Conservation (phyloP, 2,329 filamentous ascomycete species). For the Capronia epimyces region DNA sequence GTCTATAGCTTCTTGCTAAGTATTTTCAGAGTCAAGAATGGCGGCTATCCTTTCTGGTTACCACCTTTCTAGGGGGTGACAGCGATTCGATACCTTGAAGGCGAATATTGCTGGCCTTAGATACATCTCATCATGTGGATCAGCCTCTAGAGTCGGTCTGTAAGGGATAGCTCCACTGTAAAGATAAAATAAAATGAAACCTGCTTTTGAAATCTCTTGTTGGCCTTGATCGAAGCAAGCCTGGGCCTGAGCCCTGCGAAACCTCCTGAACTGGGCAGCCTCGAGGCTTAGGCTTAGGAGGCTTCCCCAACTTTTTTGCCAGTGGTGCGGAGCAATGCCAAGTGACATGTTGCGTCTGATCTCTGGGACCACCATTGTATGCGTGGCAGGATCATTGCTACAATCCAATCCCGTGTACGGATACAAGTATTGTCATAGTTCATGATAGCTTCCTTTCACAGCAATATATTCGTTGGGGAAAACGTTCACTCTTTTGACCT, state of each 20-base stretch:
- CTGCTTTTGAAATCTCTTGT: too few relatives aligned
- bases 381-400: too few relatives aligned
- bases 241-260: too few relatives aligned
- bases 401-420: neutral
- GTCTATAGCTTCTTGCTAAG: slow-evolving; percentile 93
- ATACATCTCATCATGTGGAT: too few relatives aligned
- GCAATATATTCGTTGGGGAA: neutral
- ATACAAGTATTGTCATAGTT: too few relatives aligned
- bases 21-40: slow-evolving; percentile 91
- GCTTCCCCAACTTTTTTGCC: neutral
- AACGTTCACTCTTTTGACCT: neutral
- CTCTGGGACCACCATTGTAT: too few relatives aligned
- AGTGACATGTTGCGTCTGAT: neutral
- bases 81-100: too few relatives aligned
- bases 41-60: slow-evolving; percentile 87
- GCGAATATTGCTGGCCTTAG: neutral
- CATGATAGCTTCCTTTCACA: neutral
- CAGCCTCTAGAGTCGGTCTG: too few relatives aligned
- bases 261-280: neutral
- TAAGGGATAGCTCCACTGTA: too few relatives aligned
- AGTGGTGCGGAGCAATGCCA: neutral
- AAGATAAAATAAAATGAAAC: too few relatives aligned
- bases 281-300: too few relatives aligned
- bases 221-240: too few relatives aligned
- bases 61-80: slow-evolving; percentile 80